Conservation (phyloP, 2,329 filamentous ascomycete genomes). For the Colletotrichum sp. region DNA sequence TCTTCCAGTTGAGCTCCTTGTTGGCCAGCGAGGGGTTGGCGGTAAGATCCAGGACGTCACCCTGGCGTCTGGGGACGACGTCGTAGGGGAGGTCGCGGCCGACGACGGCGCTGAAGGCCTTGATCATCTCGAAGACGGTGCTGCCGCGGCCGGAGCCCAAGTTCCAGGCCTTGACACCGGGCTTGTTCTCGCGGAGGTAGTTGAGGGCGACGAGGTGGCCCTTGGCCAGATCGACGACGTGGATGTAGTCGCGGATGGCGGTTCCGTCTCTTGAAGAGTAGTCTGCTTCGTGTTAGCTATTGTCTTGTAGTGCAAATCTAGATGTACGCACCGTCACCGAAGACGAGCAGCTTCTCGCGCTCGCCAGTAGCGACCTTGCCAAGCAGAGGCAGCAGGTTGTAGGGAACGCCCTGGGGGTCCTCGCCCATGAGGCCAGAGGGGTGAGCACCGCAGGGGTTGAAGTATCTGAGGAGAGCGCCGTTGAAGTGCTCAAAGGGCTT, state of each 20-base stretch:
- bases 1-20: conserved; percentile 90
- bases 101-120: conserved; percentile 87
- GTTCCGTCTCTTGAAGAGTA: conserved; percentile 91
- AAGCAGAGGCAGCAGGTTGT: conserved; percentile 92
- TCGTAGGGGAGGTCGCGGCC: conserved; percentile 87
- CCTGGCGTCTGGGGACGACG: conserved; percentile 80
- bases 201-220: conserved; percentile 90
- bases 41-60: conserved; percentile 94
- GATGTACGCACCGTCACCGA: conserved; percentile 77
- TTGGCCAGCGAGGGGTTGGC: conserved; percentile 90
- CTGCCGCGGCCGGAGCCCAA: conserved; percentile 92
- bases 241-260: conserved; percentile 97
- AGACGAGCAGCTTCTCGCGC: conserved; percentile 91
- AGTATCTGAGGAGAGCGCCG: conserved; percentile 91
- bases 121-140: conserved; percentile 97
- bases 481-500: conserved; percentile 87
- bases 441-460: conserved; percentile 95
- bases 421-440: conserved; percentile 98
- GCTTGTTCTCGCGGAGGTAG: conserved; percentile 82
- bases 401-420: conserved; percentile 93
- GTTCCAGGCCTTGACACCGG: conserved; percentile 96
- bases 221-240: conserved; percentile 86
- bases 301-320: no score
- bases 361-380: conserved; percentile 97
- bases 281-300: conserved; percentile 58